Evolutionary conservation across 352 stramenopile species (phyloP).

Genomic region (Phytophthora pinifolia): DNA sequence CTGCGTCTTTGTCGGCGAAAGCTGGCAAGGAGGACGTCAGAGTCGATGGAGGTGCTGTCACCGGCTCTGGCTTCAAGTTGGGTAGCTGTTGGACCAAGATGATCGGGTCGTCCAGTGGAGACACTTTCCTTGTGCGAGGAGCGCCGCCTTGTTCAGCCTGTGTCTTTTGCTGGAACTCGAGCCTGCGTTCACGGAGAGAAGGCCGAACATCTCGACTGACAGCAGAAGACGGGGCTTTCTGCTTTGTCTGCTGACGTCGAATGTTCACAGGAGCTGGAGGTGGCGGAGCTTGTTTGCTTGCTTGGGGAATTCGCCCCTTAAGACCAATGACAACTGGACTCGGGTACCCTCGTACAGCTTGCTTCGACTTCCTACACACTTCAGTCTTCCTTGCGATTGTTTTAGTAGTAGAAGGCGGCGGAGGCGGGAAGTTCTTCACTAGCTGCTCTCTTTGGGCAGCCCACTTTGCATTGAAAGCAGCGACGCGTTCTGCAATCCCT

Average conservation of each 20-base stretch:
- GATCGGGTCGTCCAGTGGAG: slow-evolving; percentile 60
- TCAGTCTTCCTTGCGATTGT: slow-evolving; percentile 9
- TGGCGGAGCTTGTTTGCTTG: slow-evolving; percentile 13
- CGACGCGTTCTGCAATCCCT: slow-evolving; percentile 38
- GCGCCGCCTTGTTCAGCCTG: slow-evolving; percentile 24
- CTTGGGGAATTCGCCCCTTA: slow-evolving; percentile 4
- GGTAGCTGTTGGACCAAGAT: slow-evolving; percentile 76
- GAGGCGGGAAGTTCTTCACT: slow-evolving; percentile 23
- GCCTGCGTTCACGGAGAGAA: slow-evolving; percentile 25
- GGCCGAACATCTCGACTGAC: slow-evolving; percentile 7
- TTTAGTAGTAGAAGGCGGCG: slow-evolving; percentile 17
- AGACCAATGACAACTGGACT: slow-evolving; percentile 20
- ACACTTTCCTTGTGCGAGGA: slow-evolving; percentile 4
- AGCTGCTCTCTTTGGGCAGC: slow-evolving; percentile 45
- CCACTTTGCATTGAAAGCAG: slow-evolving; percentile 67
- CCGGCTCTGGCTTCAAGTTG: slow-evolving; percentile 15
- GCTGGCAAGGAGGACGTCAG: slow-evolving; percentile 9
- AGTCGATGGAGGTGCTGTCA: slow-evolving; percentile 18
- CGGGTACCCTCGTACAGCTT: slow-evolving; percentile 14
- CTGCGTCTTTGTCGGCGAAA: slow-evolving; percentile 14
- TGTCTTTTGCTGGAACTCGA: slow-evolving; percentile 43
- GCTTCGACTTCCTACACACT: slow-evolving; percentile 12
- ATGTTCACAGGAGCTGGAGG: slow-evolving; percentile 17
- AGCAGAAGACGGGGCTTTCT: slow-evolving; percentile 11
- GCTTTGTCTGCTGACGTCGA: slow-evolving; percentile 13